Conservation (phyloP, 1,284 basidiomycete genomes). For the Sutorius eximius region DNA sequence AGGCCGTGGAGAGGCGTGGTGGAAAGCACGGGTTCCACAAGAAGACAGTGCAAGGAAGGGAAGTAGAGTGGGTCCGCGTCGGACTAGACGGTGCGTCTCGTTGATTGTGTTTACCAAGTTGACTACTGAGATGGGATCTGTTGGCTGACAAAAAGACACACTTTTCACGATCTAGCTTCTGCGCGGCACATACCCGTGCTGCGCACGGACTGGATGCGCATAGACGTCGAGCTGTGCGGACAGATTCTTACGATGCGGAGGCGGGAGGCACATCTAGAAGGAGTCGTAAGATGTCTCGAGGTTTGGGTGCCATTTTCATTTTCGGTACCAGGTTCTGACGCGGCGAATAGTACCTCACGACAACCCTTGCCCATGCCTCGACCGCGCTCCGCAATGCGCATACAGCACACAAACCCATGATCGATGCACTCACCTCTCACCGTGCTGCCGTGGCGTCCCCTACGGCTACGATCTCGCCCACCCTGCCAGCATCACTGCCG, state of each 20-base stretch:
- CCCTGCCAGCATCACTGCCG: slow-evolving; percentile 1
- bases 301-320: slow-evolving; percentile 21
- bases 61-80: slow-evolving; percentile 4
- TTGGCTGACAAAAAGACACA: slow-evolving; percentile 46
- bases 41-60: slow-evolving; percentile 9
- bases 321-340: slow-evolving; percentile 2
- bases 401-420: slow-evolving; percentile 46
- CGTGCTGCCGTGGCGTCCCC: slow-evolving; percentile 4
- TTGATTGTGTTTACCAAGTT: background rate
- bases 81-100: slow-evolving; percentile 19
- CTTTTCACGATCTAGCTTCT: slow-evolving; percentile 58
- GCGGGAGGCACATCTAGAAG: slow-evolving; percentile 56
- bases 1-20: slow-evolving; percentile 25
- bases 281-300: slow-evolving; percentile 42
- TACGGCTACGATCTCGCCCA: background rate
- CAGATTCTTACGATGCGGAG: slow-evolving; percentile 67
- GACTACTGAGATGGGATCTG: slow-evolving; percentile 10
- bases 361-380: slow-evolving; percentile 53
- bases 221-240: slow-evolving; percentile 76
- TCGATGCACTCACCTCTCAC: slow-evolving; percentile 47
- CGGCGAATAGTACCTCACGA: slow-evolving; percentile 47
- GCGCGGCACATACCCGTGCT: slow-evolving; percentile 48
- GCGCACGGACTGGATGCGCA: slow-evolving; percentile 61
- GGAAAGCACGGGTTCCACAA: slow-evolving; percentile 19
- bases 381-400: slow-evolving; percentile 55